Evolutionary conservation across 2,329 filamentous ascomycete genomes (phyloP).

Genomic region (Venturia effusa): DNA sequence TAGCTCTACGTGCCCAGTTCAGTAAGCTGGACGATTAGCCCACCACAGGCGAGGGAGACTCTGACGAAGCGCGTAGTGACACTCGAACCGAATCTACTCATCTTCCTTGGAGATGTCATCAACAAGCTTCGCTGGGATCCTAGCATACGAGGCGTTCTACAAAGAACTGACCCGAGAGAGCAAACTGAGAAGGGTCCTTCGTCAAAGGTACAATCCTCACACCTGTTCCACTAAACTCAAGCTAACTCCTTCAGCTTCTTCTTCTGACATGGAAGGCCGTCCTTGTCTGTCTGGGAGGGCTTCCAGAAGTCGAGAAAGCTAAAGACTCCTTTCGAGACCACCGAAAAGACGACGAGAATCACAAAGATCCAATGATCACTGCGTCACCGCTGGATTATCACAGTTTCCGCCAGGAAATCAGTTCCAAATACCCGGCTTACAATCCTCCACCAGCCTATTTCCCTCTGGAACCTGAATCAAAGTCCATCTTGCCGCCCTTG

Average conservation of each 20-base stretch:
- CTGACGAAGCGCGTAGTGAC: neutral
- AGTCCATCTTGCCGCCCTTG: constrained; percentile 77
- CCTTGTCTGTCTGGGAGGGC: constrained; percentile 74
- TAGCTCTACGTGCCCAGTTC: constrained; percentile 15
- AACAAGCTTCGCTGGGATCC: constrained; percentile 42
- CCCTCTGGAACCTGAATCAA: constrained; percentile 81
- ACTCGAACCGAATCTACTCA: constrained; percentile 47
- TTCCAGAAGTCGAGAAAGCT: constrained; percentile 57
- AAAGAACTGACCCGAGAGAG: constrained; percentile 4
- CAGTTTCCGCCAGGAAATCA: constrained; percentile 90
- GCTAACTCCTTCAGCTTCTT: constrained; percentile 41
- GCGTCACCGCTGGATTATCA: constrained; percentile 95
- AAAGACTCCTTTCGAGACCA: constrained; percentile 55
- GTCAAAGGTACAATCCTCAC: neutral
- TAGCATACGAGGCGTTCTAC: constrained; percentile 4
- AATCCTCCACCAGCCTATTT: constrained; percentile 75
- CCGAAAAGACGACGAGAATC: constrained; percentile 41
- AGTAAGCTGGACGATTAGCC: constrained; percentile 21
- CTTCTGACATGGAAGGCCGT: constrained; percentile 88
- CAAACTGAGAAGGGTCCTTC: constrained; percentile 23
- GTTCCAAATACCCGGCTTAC: constrained; percentile 95
- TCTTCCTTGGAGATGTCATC: constrained; percentile 56
- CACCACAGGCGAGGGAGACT: neutral
- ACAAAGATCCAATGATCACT: constrained; percentile 69
- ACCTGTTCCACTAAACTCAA: constrained; percentile 16